These are phyloP conservation scores for Chaetomium cochliodes DNA, from an alignment of 495 filamentous ascomycete species.

Conservation along the genomic window DNA sequence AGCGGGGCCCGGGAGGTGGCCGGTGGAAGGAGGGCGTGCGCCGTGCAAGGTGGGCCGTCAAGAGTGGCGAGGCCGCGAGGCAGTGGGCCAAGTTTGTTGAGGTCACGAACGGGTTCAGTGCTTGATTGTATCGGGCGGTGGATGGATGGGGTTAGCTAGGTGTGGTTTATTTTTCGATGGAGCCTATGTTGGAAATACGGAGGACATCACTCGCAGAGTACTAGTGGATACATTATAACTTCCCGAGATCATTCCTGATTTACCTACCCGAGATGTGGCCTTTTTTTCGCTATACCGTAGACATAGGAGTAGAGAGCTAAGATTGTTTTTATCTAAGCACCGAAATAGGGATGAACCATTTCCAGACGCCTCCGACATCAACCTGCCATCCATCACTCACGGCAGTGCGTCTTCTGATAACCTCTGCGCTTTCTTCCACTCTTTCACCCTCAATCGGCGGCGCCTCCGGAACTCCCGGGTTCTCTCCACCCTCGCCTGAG, in stretches of 20 bases:
- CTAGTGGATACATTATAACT: neutral
- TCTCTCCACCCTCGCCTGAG: no score
- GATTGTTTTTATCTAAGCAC: neutral
- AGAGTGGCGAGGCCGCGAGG: constrained; percentile 75
- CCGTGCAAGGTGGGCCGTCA: constrained; percentile 76
- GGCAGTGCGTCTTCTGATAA: neutral
- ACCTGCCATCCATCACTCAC: neutral
- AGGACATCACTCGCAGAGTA: neutral
- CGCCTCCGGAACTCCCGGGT: neutral
- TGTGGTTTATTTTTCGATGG: no score
- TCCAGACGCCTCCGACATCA: neutral
- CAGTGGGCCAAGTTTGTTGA: constrained; percentile 70
- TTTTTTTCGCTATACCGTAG: neutral
- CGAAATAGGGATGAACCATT: neutral
- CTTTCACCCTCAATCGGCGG: neutral
- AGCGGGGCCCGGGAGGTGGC: constrained; percentile 76
- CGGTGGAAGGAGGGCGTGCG: constrained; percentile 93
- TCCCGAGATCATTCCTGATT: neutral
- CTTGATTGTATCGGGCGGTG: neutral
- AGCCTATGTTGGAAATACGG: neutral
- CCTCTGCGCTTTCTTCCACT: neutral
- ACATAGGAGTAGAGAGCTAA: neutral
- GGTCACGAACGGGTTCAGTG: constrained; percentile 43
- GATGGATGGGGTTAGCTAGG: neutral
- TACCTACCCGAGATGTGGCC: neutral